Evolutionary conservation across 345 rosid genomes (phyloP), one percentile per base, ranked within the genome.

Genomic region (Theobroma cacao): DNA sequence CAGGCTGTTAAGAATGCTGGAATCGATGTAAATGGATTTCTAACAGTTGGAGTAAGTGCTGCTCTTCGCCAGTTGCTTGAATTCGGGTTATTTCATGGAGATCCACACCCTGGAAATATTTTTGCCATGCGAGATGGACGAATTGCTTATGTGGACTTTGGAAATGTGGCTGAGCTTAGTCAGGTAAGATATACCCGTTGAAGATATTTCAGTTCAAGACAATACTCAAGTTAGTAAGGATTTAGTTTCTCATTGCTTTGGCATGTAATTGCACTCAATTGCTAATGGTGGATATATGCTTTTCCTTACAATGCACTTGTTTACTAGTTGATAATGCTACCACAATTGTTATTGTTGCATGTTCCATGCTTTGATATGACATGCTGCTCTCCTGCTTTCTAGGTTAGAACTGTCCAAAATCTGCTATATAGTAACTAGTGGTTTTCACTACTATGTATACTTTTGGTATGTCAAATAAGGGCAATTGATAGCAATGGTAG

Each of bases 101-200:
- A 95, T 87, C 99, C 99, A 41, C 99, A 95, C 84, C 99, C 99
- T 89, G 99, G 99, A 82, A 95, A 95, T 81, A 91, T 95, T 47
- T 95, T 95, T 80, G 99, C 99, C 31, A 92, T 95, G 97, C 96
- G 86, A 1, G 99, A 95, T 87, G 99, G 99, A 38, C 95, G 98
- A 70, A 92, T 95, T 80, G 99, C 98, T 63, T 95, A 92, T 84
- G 99, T 95, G 79, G 99, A 95, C 91, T 95, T 93, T 81, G 99
- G 99, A 79, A 93, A 95, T 78, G 99, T 95, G 85, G 99, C 99
- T 74, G 98, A 89, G 55, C 97, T 95, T 74, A 95, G 99, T 90
- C 93, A 95, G 94, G 99, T 95, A 82, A 81, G 80, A 75, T 68
- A 40, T 63, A 38, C 40, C 36, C 73, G 43, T 78, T 68, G 74